Evolutionary conservation across 2,329 filamentous ascomycete species (phyloP), one percentile per base, ranked within the genome.

Genomic region (Eutypella sp.): DNA sequence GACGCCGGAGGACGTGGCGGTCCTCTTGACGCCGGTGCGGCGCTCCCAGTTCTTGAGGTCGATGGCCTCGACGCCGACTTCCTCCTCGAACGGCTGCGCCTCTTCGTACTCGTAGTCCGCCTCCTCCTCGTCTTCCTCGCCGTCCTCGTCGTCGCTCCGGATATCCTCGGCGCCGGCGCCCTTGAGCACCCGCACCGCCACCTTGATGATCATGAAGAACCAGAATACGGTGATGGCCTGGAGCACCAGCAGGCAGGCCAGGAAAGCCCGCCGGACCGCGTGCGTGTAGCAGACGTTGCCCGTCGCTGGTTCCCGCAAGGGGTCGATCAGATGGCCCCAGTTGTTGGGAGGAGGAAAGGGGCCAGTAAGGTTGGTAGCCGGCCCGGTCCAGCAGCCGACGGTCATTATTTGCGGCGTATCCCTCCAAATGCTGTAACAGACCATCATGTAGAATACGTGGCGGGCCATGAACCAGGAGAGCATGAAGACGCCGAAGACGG

Each of bases 201-300:
- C 87, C 47, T 83, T 81, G 33, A 91, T 68, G 55, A 97, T 96
- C 82, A 96, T 87, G 51, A 74, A 76, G 61, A 97, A 95, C 93
- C 93, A 97, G 50, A 87, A 76, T 29, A 95, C 71, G 25, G 87
- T 90, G 44, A 99, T 78, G 19, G 76, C 72, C 67, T 97, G 90
- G 19, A 99, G 75, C 31, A 84, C 78, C 11, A 95, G 72, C 3
- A 99, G 80, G 33, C 89, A 76, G 9, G 76, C 74, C 15, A 97
- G 72, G 70, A 97, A 97, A 11, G 76, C 74, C 76, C 81, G 87
- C 58, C 85, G 84, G 58, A 96, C 81, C 10, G 74, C 76, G 19
- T 81, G 67, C 57, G 87, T 88, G 75, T 84, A 95, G 74, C 90
- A 96, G 40, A 97, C 79, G 1, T 81, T 73, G 16, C 89, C 89